These are phyloP conservation scores for Phialophora expanda DNA, from an alignment of 2,329 filamentous ascomycete genomes.

Conservation along the genomic window DNA sequence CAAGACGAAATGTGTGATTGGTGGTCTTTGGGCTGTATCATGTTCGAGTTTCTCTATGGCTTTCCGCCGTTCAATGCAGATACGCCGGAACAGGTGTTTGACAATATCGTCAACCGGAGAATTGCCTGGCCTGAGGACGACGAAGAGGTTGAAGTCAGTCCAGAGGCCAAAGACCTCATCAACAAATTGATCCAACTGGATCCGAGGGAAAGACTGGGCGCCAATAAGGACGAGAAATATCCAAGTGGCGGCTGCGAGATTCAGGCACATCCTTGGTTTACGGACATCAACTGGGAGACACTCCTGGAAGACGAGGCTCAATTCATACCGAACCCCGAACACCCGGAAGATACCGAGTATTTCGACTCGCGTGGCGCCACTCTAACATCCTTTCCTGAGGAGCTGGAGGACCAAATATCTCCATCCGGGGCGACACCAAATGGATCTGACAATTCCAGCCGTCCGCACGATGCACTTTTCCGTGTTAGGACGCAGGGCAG, in stretches of 20 bases:
- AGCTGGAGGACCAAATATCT: slow-evolving; percentile 86
- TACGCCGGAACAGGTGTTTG: slow-evolving; percentile 91
- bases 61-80: slow-evolving; percentile 90
- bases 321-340: slow-evolving; percentile 89
- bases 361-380: slow-evolving; percentile 93
- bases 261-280: slow-evolving; percentile 85
- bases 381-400: slow-evolving; percentile 87
- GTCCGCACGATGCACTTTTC: slow-evolving; percentile 92
- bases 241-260: slow-evolving; percentile 88
- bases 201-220: slow-evolving; percentile 78
- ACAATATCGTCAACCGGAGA: slow-evolving; percentile 87
- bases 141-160: slow-evolving; percentile 72
- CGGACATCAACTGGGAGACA: slow-evolving; percentile 84
- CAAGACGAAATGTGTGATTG: slow-evolving; percentile 99
- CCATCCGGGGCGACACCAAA: slow-evolving; percentile 68
- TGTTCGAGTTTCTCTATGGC: slow-evolving; percentile 95
- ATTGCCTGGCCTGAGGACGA: slow-evolving; percentile 94
- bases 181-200: slow-evolving; percentile 88
- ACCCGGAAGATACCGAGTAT: slow-evolving; percentile 97
- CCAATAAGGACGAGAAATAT: slow-evolving; percentile 83
- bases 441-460: slow-evolving; percentile 78
- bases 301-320: slow-evolving; percentile 94
- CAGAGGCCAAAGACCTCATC: slow-evolving; percentile 91
- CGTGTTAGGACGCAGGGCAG: slow-evolving; percentile 86
- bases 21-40: slow-evolving; percentile 99